These are phyloP conservation scores for Fraxinus sp. DNA, from an alignment of 305 asterid genomes.

Conservation along the genomic window DNA sequence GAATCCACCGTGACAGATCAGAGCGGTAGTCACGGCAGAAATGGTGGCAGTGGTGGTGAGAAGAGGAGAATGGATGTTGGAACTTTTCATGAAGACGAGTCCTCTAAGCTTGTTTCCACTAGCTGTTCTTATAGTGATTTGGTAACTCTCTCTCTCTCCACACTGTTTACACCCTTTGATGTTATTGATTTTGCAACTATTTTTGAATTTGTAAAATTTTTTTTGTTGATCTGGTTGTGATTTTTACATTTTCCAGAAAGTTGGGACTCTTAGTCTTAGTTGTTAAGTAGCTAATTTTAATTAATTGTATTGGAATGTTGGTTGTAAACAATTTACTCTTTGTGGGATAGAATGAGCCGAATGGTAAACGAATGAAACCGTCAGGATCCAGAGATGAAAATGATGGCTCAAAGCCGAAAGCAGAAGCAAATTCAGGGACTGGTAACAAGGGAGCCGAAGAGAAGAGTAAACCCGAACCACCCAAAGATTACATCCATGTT, in stretches of 20 bases:
- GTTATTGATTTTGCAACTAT: constrained; percentile 5
- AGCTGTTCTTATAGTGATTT: constrained; percentile 46
- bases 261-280: background rate
- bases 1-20: constrained; percentile 79
- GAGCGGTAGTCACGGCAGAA: constrained; percentile 40
- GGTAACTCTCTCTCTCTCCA: constrained; percentile 35
- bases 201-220: background rate
- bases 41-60: constrained; percentile 28
- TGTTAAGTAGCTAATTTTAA: background rate
- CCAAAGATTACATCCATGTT: constrained; percentile 91
- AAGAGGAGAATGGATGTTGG: constrained; percentile 53
- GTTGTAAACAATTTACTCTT: constrained; percentile 15
- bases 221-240: background rate
- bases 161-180: background rate
- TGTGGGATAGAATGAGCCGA: constrained; percentile 44
- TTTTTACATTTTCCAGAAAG: constrained; percentile 4
- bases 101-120: constrained; percentile 51
- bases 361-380: constrained; percentile 45
- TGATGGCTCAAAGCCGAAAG: constrained; percentile 46
- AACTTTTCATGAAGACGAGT: constrained; percentile 41
- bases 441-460: constrained; percentile 51
- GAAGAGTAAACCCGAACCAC: constrained; percentile 66
- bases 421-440: constrained; percentile 52
- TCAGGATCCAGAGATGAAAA: constrained; percentile 38
- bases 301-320: constrained; percentile 6